These are phyloP conservation scores for Yamadazyma membranifaciens DNA, from an alignment of 1,139 yeast genomes.

Conservation along the genomic window DNA sequence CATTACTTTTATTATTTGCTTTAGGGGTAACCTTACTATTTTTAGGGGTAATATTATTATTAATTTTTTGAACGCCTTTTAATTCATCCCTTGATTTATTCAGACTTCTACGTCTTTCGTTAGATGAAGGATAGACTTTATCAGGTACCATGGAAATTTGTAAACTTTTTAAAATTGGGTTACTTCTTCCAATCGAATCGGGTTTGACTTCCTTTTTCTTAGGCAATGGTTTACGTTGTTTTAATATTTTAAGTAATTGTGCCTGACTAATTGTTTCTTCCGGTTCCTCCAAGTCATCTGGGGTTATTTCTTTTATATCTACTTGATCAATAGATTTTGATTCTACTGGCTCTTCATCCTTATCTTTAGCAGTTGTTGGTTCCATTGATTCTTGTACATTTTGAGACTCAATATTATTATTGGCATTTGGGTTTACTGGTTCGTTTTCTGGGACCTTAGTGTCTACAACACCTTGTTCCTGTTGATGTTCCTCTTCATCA, in stretches of 20 bases:
- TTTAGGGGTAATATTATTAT: background rate
- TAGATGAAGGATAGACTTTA: conserved; percentile 12
- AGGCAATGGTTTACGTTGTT: background rate
- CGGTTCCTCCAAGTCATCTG: no score
- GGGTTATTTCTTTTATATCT: background rate
- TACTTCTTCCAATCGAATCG: conserved; percentile 1
- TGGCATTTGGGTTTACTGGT: background rate
- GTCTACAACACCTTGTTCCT: background rate
- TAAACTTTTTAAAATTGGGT: conserved; percentile 10
- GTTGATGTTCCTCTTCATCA: conserved; percentile 3
- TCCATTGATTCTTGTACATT: background rate
- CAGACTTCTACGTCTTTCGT: conserved; percentile 7
- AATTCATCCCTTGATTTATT: background rate
- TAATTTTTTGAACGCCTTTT: no score
- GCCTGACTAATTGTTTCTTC: conserved; percentile 11
- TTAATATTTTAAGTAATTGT: conserved; percentile 8
- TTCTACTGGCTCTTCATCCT: background rate
- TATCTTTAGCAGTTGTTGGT: background rate
- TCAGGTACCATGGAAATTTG: conserved; percentile 14
- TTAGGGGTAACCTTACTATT: background rate
- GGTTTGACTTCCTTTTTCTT: background rate
- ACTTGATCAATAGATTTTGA: background rate
- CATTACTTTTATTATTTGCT: background rate
- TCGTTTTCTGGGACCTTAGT: background rate
- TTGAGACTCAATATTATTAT: background rate